These are phyloP conservation scores for Dactylellina cionopaga DNA, from an alignment of 2,329 filamentous ascomycete species.

Conservation along the genomic window DNA sequence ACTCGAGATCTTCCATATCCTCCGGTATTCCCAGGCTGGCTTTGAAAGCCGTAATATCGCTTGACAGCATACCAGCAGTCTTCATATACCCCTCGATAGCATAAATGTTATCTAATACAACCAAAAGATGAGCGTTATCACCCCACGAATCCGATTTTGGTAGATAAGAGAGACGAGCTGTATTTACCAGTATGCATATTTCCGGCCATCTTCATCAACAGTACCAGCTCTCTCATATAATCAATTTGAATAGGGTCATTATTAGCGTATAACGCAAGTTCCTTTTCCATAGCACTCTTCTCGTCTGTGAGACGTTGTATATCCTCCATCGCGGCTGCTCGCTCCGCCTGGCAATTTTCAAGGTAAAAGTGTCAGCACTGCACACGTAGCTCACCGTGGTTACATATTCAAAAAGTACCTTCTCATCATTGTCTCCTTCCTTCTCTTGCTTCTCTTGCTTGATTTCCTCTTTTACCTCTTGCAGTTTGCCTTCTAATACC, in stretches of 20 bases:
- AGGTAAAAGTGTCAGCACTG: too few relatives aligned
- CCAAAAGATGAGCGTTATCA: too few relatives aligned
- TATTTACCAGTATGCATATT: slow-evolving; percentile 54
- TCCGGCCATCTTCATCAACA: slow-evolving; percentile 50
- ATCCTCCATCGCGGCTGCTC: slow-evolving; percentile 30
- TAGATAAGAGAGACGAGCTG: background rate
- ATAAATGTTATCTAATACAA: slow-evolving; percentile 55
- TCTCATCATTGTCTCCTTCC: slow-evolving; percentile 13
- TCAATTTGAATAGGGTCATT: slow-evolving; percentile 51
- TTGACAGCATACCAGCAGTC: slow-evolving; percentile 32
- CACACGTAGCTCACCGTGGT: too few relatives aligned
- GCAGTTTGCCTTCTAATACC: slow-evolving; percentile 9
- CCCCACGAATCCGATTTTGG: too few relatives aligned
- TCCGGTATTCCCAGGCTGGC: slow-evolving; percentile 25
- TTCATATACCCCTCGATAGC: slow-evolving; percentile 54
- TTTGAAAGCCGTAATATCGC: slow-evolving; percentile 32
- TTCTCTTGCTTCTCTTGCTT: slow-evolving; percentile 20
- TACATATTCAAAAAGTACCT: background rate
- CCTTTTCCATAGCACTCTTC: slow-evolving; percentile 51
- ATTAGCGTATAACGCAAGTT: slow-evolving; percentile 52
- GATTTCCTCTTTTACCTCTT: slow-evolving; percentile 20
- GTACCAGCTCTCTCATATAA: slow-evolving; percentile 32
- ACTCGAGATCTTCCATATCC: slow-evolving; percentile 46
- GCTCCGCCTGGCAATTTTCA: background rate
- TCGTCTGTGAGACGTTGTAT: slow-evolving; percentile 34